Percentiles rank a stretch among this genome's conserved stretches.
These are phyloP conservation scores for Capronia coronata DNA, from an alignment of 2,329 filamentous ascomycete genomes.

Conservation along the genomic window DNA sequence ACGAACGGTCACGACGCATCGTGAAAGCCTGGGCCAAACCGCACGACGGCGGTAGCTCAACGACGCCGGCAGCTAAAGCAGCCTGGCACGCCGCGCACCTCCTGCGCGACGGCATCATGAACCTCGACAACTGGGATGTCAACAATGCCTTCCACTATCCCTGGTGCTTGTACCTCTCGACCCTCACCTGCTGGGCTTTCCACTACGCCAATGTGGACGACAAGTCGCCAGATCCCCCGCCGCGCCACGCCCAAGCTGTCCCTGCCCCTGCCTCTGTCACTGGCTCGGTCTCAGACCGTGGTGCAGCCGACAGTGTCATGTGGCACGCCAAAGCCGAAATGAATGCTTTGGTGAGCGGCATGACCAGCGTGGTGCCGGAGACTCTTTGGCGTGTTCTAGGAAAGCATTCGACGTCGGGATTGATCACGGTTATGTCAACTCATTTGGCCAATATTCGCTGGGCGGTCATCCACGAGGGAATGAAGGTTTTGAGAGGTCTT, in stretches of 20 bases:
- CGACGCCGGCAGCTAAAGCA: slow-evolving; percentile 37
- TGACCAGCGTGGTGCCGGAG: slow-evolving; percentile 34
- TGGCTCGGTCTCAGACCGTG: no score
- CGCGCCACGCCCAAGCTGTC: no score
- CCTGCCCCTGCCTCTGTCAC: no score
- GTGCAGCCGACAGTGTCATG: slow-evolving; percentile 26
- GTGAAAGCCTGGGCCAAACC: slow-evolving; percentile 47
- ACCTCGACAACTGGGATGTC: slow-evolving; percentile 47
- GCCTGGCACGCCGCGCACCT: slow-evolving; percentile 51
- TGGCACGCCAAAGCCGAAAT: slow-evolving; percentile 35
- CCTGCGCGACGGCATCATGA: slow-evolving; percentile 45
- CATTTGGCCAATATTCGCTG: slow-evolving; percentile 53
- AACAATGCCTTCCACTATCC: slow-evolving; percentile 55
- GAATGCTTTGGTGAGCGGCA: slow-evolving; percentile 33
- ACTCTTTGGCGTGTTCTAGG: slow-evolving; percentile 37
- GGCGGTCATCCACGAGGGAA: slow-evolving; percentile 57
- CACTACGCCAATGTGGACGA: slow-evolving; percentile 39
- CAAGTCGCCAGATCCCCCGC: not conserved
- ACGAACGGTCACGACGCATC: slow-evolving; percentile 44
- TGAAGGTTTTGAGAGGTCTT: slow-evolving; percentile 45
- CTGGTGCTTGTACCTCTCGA: slow-evolving; percentile 57
- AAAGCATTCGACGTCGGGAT: slow-evolving; percentile 46
- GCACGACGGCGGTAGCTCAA: not conserved
- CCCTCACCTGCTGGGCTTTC: slow-evolving; percentile 53
- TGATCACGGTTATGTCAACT: slow-evolving; percentile 52